Conservation (phyloP, 2,329 filamentous ascomycete species). For the Colletotrichum paranaense region DNA sequence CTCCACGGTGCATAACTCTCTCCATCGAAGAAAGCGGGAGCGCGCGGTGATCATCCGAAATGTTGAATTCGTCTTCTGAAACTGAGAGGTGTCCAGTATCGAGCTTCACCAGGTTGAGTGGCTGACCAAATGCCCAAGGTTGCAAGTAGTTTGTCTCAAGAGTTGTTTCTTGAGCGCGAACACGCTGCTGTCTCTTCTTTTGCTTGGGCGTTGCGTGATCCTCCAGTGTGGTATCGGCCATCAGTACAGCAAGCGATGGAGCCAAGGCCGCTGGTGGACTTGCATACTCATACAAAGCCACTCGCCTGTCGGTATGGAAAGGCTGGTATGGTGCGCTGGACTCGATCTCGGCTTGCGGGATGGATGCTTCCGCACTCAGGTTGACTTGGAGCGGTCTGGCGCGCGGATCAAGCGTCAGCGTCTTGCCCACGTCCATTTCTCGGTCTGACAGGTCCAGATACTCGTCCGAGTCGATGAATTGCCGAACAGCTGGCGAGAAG, state of each 20-base stretch:
- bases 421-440: slow-evolving; percentile 65
- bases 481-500: slow-evolving; percentile 66
- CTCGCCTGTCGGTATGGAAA: slow-evolving; percentile 90
- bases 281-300: slow-evolving; percentile 78
- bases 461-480: slow-evolving; percentile 67
- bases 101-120: slow-evolving; percentile 61
- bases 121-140: slow-evolving; percentile 71
- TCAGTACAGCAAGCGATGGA: slow-evolving; percentile 51
- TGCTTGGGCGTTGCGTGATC: slow-evolving; percentile 49
- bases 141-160: slow-evolving; percentile 19
- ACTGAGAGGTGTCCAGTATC: slow-evolving; percentile 61
- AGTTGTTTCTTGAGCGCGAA: slow-evolving; percentile 32
- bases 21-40: slow-evolving; percentile 74
- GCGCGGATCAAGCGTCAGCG: slow-evolving; percentile 60
- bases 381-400: slow-evolving; percentile 51
- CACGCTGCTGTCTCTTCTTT: slow-evolving; percentile 49
- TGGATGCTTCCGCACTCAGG: slow-evolving; percentile 70
- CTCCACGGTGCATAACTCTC: slow-evolving; percentile 67
- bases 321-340: slow-evolving; percentile 96
- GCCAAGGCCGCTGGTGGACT: slow-evolving; percentile 43
- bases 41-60: slow-evolving; percentile 66
- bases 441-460: slow-evolving; percentile 64
- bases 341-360: slow-evolving; percentile 87
- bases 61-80: slow-evolving; percentile 64
- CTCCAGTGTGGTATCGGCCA: slow-evolving; percentile 55